Evolutionary conservation across 306 rosid genomes (phyloP), one percentile per base, ranked within the genome.

Genomic region (Dalbergia oliveri): DNA sequence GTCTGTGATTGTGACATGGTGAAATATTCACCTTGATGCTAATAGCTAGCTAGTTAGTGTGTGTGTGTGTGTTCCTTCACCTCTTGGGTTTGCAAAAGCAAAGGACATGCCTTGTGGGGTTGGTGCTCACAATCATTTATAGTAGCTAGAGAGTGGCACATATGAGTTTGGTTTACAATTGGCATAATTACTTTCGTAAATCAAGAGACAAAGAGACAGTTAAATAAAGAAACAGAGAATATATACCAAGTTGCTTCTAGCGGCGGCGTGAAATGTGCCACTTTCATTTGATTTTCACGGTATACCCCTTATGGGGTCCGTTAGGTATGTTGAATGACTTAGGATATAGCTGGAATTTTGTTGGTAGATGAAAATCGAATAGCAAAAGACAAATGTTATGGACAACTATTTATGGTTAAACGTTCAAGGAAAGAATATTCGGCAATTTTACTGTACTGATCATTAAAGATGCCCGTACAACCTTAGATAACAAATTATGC

Each of bases 241-340:
- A 26, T 76, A 53, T 82, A 53, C 85, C 3, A 61, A 53, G 53
- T 76, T 41, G 78, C 85, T 82, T 82, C 77, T 69, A 75, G 73
- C 33, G 72, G 77, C 81, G 33, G 51, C 77, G 73, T 82, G 81
- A 82, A 76, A 60, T 33, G 73, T 69, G 78, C 72, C 15, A 0
- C 56, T 67, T 49, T 82, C 15, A 51, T 60, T 6, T 68, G 82
- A 62, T 69, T 76, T 82, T 69, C 77, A 15, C 34, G 69, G 21
- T 10, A 41, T 82, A 13, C 66, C 85, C 78, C 60, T 75, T 39
- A 5, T 37, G 45, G 33, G 26, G 11, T 50, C 60, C 61, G 51
- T 18, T 47, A 34, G 67, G 34, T 33, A 49, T 8, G 50, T 39
- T 59, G 33, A 69, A 44, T 47, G 19, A 58, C 14, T 26, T 37